Conservation (phyloP, 2,329 filamentous ascomycete genomes). For the Malbranchea zuffiana region DNA sequence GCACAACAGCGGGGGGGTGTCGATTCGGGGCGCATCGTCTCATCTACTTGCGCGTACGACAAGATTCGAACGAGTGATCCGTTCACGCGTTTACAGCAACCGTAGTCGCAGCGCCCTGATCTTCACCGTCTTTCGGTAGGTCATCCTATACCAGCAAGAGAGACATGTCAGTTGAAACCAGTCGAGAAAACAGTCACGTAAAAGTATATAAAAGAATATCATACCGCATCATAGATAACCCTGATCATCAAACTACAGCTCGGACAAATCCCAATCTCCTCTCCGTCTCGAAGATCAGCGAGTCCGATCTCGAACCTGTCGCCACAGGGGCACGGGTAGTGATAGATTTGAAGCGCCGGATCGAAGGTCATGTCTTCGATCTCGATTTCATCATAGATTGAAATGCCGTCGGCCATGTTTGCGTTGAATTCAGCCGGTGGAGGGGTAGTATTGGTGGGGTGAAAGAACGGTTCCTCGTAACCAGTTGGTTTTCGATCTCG, state of each 20-base stretch:
- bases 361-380: slow-evolving; percentile 98
- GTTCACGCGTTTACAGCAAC: slow-evolving; percentile 33
- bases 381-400: slow-evolving; percentile 94
- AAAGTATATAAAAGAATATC: slow-evolving; percentile 22
- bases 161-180: slow-evolving; percentile 5
- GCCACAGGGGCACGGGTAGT: slow-evolving; percentile 94
- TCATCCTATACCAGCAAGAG: slow-evolving; percentile 37
- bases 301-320: slow-evolving; percentile 89
- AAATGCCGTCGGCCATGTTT: slow-evolving; percentile 53
- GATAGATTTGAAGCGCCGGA: slow-evolving; percentile 70
- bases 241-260: slow-evolving; percentile 95
- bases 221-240: slow-evolving; percentile 80
- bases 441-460: neutral
- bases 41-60: too few species aligned
- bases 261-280: slow-evolving; percentile 93
- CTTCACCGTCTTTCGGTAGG: slow-evolving; percentile 38
- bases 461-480: neutral
- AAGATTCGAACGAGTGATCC: too few species aligned
- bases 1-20: too few species aligned
- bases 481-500: neutral
- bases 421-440: neutral
- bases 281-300: slow-evolving; percentile 71
- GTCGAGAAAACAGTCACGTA: too few species aligned
- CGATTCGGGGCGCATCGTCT: too few species aligned
- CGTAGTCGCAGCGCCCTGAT: slow-evolving; percentile 17